Percentiles rank a stretch among this genome's conserved stretches.
Conservation (phyloP, 1,284 basidiomycete species). For the Cutaneotrichosporon sp. region DNA sequence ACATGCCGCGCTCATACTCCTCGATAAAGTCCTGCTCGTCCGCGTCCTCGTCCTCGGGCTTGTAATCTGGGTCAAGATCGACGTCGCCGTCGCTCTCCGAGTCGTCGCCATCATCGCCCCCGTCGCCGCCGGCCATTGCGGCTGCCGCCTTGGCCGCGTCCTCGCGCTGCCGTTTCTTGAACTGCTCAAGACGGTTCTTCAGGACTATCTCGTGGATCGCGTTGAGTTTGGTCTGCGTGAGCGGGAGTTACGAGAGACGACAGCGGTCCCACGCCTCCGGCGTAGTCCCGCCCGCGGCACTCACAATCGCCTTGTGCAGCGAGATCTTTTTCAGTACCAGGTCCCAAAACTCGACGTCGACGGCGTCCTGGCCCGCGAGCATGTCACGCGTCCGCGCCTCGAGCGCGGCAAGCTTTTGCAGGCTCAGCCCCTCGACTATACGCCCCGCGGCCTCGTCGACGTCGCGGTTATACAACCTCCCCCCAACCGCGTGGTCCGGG, state of each 20-base stretch:
- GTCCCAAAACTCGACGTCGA: conserved; percentile 99
- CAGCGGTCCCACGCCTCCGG: too few relatives aligned
- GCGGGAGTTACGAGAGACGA: too few relatives aligned
- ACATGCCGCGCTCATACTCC: conserved; percentile 75
- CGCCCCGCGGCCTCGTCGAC: conserved; percentile 36
- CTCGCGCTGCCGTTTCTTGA: conserved; percentile 89
- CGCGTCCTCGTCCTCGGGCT: conserved; percentile 53
- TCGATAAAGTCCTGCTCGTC: conserved; percentile 54
- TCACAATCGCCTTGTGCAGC: conserved; percentile 97
- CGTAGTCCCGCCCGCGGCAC: too few relatives aligned
- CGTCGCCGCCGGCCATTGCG: conserved; percentile 85
- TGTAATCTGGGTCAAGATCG: conserved; percentile 46
- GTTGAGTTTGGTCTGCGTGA: conserved; percentile 86
- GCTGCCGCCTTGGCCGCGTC: conserved; percentile 88
- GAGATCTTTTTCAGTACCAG: conserved; percentile 79
- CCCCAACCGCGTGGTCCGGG: conserved; percentile 43
- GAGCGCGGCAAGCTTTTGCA: conserved; percentile 73
- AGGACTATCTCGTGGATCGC: conserved; percentile 92
- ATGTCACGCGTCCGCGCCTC: conserved; percentile 85
- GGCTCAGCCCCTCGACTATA: conserved; percentile 51
- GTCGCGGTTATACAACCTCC: conserved; percentile 33
- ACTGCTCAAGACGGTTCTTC: conserved; percentile 87
- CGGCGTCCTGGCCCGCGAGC: conserved; percentile 81
- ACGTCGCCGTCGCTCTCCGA: conserved; percentile 50
- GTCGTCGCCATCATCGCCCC: conserved; percentile 51